These are phyloP conservation scores for Jatropha podagrica DNA, from an alignment of 441 rosid species.

Conservation along the genomic window DNA sequence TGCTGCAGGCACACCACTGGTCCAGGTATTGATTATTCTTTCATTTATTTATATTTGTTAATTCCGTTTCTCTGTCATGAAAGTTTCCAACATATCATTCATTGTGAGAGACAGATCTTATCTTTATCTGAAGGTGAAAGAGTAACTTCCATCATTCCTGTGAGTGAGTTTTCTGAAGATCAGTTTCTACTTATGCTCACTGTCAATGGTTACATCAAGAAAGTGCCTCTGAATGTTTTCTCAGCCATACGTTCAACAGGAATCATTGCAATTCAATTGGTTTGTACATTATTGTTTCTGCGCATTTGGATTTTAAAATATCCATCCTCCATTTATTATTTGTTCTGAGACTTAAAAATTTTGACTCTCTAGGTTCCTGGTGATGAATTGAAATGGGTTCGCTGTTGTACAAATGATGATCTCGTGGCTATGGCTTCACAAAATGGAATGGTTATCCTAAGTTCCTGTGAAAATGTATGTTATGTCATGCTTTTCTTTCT, in stretches of 20 bases:
- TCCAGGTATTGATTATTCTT: constrained; percentile 61
- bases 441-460: constrained; percentile 89
- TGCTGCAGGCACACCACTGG: constrained; percentile 94
- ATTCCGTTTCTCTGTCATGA: constrained; percentile 23
- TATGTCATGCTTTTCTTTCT: not conserved
- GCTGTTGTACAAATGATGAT: constrained; percentile 87
- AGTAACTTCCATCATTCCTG: constrained; percentile 91
- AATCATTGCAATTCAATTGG: constrained; percentile 96
- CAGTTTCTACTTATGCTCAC: constrained; percentile 94
- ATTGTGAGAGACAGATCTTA: constrained; percentile 56
- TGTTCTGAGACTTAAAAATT: constrained; percentile 16
- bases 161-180: constrained; percentile 78
- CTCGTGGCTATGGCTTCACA: constrained; percentile 97
- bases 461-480: constrained; percentile 78
- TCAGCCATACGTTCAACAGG: constrained; percentile 95
- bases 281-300: constrained; percentile 34
- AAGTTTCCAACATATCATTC: constrained; percentile 13
- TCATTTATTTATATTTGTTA: constrained; percentile 8
- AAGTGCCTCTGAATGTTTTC: constrained; percentile 75
- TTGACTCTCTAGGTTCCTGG: constrained; percentile 71
- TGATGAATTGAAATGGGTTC: constrained; percentile 96
- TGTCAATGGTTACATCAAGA: constrained; percentile 92
- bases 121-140: constrained; percentile 91
- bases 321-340: not conserved
- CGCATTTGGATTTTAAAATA: not conserved